phyloP scores from a whole-genome alignment of 352 stramenopile genomes.

The Pythium coloratum region DNA sequence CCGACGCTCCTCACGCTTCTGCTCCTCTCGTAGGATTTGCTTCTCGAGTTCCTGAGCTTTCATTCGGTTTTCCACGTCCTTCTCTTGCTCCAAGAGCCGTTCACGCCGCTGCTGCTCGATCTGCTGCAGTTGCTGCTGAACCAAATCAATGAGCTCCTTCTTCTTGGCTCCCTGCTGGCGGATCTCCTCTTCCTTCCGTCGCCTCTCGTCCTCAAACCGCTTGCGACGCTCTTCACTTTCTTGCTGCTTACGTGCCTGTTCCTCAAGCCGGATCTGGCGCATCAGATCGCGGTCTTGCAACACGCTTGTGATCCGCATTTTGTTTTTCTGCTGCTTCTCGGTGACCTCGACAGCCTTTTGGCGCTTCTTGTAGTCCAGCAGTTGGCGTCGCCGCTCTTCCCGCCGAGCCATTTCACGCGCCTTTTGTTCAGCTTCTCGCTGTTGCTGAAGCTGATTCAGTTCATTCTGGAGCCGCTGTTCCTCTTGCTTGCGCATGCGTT shows the following conservation, averaged over 20 bases:
- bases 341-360: constrained; percentile 44
- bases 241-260: constrained; percentile 58
- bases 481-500: constrained; percentile 55
- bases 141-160: constrained; percentile 60
- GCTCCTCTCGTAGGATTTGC: constrained; percentile 43
- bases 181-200: constrained; percentile 44
- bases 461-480: constrained; percentile 55
- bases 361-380: constrained; percentile 47
- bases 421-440: constrained; percentile 45
- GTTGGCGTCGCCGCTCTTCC: constrained; percentile 43
- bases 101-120: constrained; percentile 58
- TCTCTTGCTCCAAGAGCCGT: constrained; percentile 49
- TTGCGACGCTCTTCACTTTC: constrained; percentile 51
- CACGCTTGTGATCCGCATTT: constrained; percentile 61
- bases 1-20: constrained; percentile 49
- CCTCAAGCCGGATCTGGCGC: constrained; percentile 43
- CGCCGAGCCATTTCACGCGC: constrained; percentile 46
- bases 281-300: constrained; percentile 62
- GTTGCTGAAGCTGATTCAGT: constrained; percentile 41
- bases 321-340: constrained; percentile 69
- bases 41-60: constrained; percentile 51
- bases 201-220: constrained; percentile 36
- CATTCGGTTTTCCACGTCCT: constrained; percentile 40
- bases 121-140: constrained; percentile 57
- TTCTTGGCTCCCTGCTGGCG: constrained; percentile 47